A percentile compares a stretch with the other conserved stretches of the same genome.
Evolutionary conservation across 345 rosid genomes (phyloP).

Genomic region (Linum lewisii): DNA sequence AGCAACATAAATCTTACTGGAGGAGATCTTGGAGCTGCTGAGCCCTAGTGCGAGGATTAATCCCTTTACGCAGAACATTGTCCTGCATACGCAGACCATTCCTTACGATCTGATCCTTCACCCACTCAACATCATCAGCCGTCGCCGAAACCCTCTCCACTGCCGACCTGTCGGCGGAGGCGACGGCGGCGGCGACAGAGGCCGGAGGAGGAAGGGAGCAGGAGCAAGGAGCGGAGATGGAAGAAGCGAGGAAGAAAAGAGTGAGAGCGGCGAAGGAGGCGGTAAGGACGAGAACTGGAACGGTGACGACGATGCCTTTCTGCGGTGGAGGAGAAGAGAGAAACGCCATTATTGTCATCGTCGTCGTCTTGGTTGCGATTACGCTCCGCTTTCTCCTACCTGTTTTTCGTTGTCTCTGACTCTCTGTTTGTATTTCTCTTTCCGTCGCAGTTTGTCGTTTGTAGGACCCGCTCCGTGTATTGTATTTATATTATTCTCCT

Average conservation of each 20-base stretch:
- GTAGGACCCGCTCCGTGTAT: too few relatives aligned
- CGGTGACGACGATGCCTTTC: conserved; percentile 52
- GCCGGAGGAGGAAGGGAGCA: conserved; percentile 46
- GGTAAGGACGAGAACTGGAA: conserved; percentile 60
- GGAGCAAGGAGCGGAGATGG: conserved; percentile 54
- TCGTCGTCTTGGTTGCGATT: too few relatives aligned
- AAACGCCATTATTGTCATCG: conserved; percentile 9
- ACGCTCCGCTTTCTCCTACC: not conserved
- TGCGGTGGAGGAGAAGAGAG: conserved; percentile 24
- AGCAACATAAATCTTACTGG: conserved; percentile 31
- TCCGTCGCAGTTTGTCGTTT: too few relatives aligned
- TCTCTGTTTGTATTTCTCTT: too few relatives aligned
- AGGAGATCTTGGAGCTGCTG: conserved; percentile 81
- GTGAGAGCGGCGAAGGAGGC: conserved; percentile 51
- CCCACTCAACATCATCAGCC: conserved; percentile 71
- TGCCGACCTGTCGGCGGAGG: not conserved
- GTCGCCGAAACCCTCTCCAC: conserved; percentile 40
- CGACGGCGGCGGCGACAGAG: not conserved
- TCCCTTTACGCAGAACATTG: conserved; percentile 86
- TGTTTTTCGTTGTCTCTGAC: too few relatives aligned
- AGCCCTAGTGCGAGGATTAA: conserved; percentile 88
- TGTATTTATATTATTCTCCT: too few relatives aligned
- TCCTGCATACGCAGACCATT: conserved; percentile 92
- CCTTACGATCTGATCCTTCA: conserved; percentile 63
- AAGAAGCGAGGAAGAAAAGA: conserved; percentile 46